Base-by-base conservation (phyloP, 2,329 filamentous ascomycete genomes). In the Orbilia blumenaviensis region DNA sequence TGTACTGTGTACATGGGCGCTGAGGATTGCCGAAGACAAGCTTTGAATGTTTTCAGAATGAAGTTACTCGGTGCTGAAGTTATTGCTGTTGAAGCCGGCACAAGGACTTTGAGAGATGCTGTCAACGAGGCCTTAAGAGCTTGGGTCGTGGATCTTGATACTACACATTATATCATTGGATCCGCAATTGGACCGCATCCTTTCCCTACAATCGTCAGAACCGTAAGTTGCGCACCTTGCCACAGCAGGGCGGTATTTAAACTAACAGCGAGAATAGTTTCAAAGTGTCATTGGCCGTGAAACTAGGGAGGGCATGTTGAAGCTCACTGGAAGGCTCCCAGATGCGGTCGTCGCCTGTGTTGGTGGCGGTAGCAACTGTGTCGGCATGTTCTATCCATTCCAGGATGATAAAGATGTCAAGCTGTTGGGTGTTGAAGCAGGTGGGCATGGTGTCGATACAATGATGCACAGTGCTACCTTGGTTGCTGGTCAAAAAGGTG, bases 1-100 rank as follows among this genome's bases (percentile, higher is more conserved):
- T 99, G 95, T 83, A 96, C 93, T 29, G 92, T 99, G 66, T 99
- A 94, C 85, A 99, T 99, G 95, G 95, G 95, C 80, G 93, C 94
- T 52, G 95, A 99, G 85, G 95, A 99, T 81, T 95, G 98, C 62
- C 91, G 95, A 72, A 90, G 95, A 80, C 95, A 99, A 83, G 94
- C 95, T 1, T 87, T 99, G 72, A 99, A 99, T 83, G 95, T 99
- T 41, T 99, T 99, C 89, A 91, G 95, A 48, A 99, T 99, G 88
- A 95, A 96, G 83, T 88, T 99, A 9, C 90, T 99, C 4, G 95
- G 95, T 74, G 95, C 95, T 58, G 91, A 91, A 80, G 95, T 99
- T 44, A 88, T 99, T 42, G 91, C 95, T 2, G 95, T 99, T 50
- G 93, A 97, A 82, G 92, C 94, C 52, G 95, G 95, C 66, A 93